phyloP scores from a whole-genome alignment of 495 filamentous ascomycete species.

The Aspergillus indologenus region DNA sequence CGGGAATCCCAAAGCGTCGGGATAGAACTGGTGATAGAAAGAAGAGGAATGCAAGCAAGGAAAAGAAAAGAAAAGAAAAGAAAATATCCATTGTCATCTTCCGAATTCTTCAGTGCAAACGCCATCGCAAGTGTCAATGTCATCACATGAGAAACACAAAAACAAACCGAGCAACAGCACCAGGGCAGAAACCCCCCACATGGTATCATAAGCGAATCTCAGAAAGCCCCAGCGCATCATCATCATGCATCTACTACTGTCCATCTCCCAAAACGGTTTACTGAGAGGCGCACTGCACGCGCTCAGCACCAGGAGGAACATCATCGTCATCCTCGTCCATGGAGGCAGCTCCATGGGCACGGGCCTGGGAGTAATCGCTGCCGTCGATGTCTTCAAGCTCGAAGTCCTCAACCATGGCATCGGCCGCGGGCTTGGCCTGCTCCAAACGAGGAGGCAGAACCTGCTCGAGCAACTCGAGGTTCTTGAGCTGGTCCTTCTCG shows the following conservation, averaged over 20 bases:
- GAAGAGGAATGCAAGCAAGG: constrained; percentile 14
- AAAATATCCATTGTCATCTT: constrained; percentile 31
- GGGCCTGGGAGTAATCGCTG: constrained; percentile 59
- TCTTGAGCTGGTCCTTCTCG: constrained; percentile 49
- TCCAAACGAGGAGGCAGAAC: constrained; percentile 72
- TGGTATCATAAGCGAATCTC: constrained; percentile 48
- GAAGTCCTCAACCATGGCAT: constrained; percentile 89
- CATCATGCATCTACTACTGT: constrained; percentile 11
- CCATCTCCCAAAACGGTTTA: constrained; percentile 47
- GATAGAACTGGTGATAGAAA: constrained; percentile 16
- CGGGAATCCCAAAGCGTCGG: constrained; percentile 18
- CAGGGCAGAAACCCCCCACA: constrained; percentile 31
- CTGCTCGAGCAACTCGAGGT: constrained; percentile 64
- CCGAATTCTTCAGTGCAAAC: constrained; percentile 36
- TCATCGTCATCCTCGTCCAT: constrained; percentile 83
- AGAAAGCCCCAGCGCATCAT: constrained; percentile 29
- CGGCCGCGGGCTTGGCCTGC: constrained; percentile 60
- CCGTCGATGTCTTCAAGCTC: constrained; percentile 78
- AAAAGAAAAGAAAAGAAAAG: constrained; percentile 23
- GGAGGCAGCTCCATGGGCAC: constrained; percentile 68
- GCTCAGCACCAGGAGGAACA: constrained; percentile 76
- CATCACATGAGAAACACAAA: constrained; percentile 30
- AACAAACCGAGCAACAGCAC: constrained; percentile 18
- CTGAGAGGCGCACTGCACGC: constrained; percentile 97
- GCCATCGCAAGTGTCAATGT: constrained; percentile 38